Percentiles rank a stretch among this genome's conserved stretches.
Evolutionary conservation across 768 basidiomycete species (phyloP).

Genomic region (Naematelia encephala): DNA sequence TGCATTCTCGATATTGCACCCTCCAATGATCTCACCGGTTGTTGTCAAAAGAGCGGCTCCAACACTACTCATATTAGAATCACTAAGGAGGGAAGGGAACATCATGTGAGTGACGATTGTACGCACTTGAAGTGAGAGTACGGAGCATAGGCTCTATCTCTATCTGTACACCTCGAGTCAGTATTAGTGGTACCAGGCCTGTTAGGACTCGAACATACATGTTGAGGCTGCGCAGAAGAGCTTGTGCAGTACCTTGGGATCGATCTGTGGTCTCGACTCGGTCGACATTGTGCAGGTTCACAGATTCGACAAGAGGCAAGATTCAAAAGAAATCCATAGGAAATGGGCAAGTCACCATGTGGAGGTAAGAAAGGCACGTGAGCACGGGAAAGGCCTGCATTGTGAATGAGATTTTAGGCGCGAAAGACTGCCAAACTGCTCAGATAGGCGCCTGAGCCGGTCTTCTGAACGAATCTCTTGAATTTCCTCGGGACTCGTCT

Average conservation of each 20-base stretch:
- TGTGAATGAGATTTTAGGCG: background rate
- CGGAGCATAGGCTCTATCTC: constrained; percentile 67
- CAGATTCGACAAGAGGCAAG: background rate
- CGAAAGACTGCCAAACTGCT: constrained; percentile 1
- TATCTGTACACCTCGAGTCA: constrained; percentile 36
- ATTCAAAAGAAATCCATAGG: background rate
- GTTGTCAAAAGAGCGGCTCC: constrained; percentile 76
- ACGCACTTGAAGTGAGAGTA: constrained; percentile 78
- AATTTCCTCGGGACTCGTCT: too few species aligned
- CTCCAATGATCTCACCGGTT: constrained; percentile 65
- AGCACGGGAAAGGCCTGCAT: too few species aligned
- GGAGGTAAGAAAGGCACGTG: background rate
- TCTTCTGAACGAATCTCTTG: background rate
- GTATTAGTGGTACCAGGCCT: background rate
- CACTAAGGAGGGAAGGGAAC: background rate
- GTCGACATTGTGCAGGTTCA: constrained; percentile 7
- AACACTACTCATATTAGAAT: constrained; percentile 54
- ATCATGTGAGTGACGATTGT: background rate
- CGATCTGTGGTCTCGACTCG: background rate
- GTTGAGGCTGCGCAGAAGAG: constrained; percentile 28
- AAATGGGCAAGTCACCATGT: background rate
- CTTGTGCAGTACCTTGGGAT: constrained; percentile 23
- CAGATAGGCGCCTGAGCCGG: background rate
- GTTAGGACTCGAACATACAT: constrained; percentile 14
- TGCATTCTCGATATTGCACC: constrained; percentile 92